Evolutionary conservation across 2,329 filamentous ascomycete species (phyloP).

Genomic region (Dothideomycetidae sp.): DNA sequence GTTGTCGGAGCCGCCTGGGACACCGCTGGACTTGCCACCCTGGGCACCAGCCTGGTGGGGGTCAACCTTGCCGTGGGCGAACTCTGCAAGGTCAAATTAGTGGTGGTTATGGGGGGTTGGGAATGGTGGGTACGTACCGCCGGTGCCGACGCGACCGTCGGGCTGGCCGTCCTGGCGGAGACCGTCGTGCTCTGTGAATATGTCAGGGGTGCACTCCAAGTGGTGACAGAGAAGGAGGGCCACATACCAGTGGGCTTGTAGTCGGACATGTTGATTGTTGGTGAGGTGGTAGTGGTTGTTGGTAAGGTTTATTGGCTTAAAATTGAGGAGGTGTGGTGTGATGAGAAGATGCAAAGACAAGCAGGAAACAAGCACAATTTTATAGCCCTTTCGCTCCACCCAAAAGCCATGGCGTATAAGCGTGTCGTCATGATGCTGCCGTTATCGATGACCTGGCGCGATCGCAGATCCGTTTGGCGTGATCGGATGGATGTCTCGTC

Average conservation of each 20-base stretch:
- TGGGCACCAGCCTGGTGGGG: constrained; percentile 28
- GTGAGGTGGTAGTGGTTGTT: constrained; percentile 8
- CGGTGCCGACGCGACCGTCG: constrained; percentile 29
- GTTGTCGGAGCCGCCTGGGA: constrained; percentile 7
- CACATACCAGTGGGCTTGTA: constrained; percentile 25
- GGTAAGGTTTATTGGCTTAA: constrained; percentile 5
- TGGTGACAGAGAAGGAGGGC: not conserved
- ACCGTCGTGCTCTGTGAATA: constrained; percentile 26
- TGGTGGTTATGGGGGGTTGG: not conserved
- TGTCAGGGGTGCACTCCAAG: constrained; percentile 4
- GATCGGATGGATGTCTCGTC: not conserved
- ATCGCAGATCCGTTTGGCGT: not conserved
- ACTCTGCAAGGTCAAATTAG: constrained; percentile 17
- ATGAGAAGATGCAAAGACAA: constrained; percentile 1
- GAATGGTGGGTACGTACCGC: constrained; percentile 13
- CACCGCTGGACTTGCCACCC: constrained; percentile 20
- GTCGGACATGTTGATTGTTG: constrained; percentile 20
- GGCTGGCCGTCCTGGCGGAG: constrained; percentile 30
- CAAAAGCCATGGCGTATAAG: not conserved
- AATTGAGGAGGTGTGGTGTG: constrained; percentile 8
- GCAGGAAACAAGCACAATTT: not conserved
- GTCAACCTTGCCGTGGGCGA: constrained; percentile 30
- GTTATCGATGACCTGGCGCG: not conserved
- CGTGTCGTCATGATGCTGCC: not conserved
- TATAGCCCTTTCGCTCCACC: not conserved